Base-by-base conservation (phyloP, 129 eudicot species). In the Flaveria robusta region DNA sequence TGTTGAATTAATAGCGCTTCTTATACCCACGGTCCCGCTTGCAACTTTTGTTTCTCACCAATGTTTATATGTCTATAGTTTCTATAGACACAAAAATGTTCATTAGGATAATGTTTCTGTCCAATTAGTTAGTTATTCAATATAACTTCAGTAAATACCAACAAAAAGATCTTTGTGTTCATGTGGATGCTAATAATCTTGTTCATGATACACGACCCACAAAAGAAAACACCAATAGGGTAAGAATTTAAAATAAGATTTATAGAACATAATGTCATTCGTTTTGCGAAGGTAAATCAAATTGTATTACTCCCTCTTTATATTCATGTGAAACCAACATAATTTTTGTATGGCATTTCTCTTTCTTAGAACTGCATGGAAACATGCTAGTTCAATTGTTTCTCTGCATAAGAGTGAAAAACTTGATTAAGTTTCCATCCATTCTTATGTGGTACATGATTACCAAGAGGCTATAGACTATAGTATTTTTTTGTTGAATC, bases 401-500 rank as follows among this genome's bases (percentile, higher is more conserved):
- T 60, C 16, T 74, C 68, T 52, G 2, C 29, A 16, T 45, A 42
- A 42, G 69, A 59, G 78, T 58, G 78, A 45, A 74, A 42, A 60
- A 9, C 70, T 60, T 26, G 27, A 46, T 62, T 64, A 75, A 47
- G 14, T 65, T n/a, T 27, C 3, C 9, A 60, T 64, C 9, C 41
- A 27, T 50, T 65, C 37, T 34, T 74, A 83, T 83, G 42, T 85
- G 77, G 46, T 83, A 71, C 34, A 46, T 80, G 9, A 29, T 85
- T 18, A 78, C 85, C 24, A 85, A 80, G 66, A 82, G 86, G 83
- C 83, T 74, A 70, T 23, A 82, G 86, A 81, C 83, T 74, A 70
- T 15, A 23, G 37, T 6, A 24, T 70, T 8, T 64, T 31, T 1
- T 29, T 34, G 31, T 75, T 75, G 23, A 50, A 49, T 65, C 50